Percentiles rank a stretch among this genome's conserved stretches.
phyloP scores from a whole-genome alignment of 345 rosid genomes.

The Firmiana major region DNA sequence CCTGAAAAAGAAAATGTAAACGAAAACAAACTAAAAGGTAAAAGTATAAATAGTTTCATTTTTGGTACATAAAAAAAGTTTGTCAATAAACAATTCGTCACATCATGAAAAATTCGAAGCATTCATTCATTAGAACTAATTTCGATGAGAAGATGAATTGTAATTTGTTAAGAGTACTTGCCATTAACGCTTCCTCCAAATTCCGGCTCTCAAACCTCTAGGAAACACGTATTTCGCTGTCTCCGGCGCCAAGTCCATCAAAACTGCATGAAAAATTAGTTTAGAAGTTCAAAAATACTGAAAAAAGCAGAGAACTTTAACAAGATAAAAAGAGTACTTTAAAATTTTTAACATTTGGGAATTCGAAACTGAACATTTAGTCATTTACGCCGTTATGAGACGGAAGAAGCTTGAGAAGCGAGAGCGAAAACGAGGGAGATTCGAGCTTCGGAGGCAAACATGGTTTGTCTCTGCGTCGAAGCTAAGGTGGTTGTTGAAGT shows the following conservation, averaged over 20 bases:
- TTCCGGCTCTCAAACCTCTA: conserved; percentile 57
- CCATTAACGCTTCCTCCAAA: conserved; percentile 85
- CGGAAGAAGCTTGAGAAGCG: conserved; percentile 63
- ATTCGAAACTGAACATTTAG: conserved; percentile 23
- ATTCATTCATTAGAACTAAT: background rate
- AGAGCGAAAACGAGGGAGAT: conserved; percentile 79
- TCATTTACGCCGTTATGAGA: conserved; percentile 75
- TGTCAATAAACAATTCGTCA: background rate
- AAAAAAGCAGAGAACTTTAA: conserved; percentile 4
- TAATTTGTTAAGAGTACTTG: conserved; percentile 37
- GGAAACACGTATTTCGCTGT: conserved; percentile 76
- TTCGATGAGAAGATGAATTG: background rate
- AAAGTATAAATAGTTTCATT: background rate
- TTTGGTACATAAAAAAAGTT: background rate
- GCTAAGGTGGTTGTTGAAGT: conserved; percentile 15
- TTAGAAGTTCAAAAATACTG: background rate
- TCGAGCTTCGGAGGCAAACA: conserved; percentile 66
- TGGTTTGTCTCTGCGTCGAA: conserved; percentile 35
- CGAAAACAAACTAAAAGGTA: background rate
- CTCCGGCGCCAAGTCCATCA: conserved; percentile 62
- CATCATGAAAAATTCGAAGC: background rate
- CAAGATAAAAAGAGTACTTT: background rate
- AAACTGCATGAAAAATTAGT: conserved; percentile 40
- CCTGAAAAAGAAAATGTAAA: background rate
- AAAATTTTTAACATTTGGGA: background rate